These are phyloP conservation scores for Sporothrix pseudoabietina DNA, from an alignment of 2,329 filamentous ascomycete genomes.

Conservation along the genomic window DNA sequence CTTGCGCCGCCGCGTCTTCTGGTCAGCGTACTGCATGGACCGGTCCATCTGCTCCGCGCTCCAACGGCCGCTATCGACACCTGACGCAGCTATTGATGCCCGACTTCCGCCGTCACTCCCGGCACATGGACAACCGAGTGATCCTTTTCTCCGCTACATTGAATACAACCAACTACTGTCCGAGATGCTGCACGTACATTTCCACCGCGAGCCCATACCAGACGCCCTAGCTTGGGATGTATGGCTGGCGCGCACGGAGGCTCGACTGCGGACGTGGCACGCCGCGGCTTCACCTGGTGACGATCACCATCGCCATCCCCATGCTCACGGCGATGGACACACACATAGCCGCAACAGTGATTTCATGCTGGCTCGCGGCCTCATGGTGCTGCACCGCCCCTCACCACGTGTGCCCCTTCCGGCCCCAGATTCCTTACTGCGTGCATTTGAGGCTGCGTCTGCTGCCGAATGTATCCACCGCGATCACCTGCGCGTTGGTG, in stretches of 20 bases:
- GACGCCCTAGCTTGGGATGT: constrained; percentile 28
- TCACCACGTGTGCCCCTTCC: constrained; percentile 32
- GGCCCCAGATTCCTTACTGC: constrained; percentile 26
- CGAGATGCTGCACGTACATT: constrained; percentile 33
- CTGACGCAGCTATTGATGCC: constrained; percentile 31
- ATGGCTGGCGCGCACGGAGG: constrained; percentile 33
- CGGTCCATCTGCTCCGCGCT: constrained; percentile 33
- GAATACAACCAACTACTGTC: constrained; percentile 30
- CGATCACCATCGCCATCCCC: neutral
- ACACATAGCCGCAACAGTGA: neutral
- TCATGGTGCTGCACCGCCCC: constrained; percentile 32
- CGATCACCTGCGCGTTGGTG: constrained; percentile 28
- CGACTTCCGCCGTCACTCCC: neutral
- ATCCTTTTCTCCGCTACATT: constrained; percentile 29
- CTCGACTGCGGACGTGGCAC: constrained; percentile 28
- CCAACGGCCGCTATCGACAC: constrained; percentile 32
- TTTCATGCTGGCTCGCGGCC: constrained; percentile 26
- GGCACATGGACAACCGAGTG: neutral
- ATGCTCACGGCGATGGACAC: neutral
- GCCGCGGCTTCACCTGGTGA: neutral
- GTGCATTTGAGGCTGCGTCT: constrained; percentile 32
- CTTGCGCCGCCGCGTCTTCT: constrained; percentile 32
- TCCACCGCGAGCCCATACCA: constrained; percentile 31
- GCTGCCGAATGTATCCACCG: constrained; percentile 32
- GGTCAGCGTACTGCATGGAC: constrained; percentile 34